Evolutionary conservation across 495 filamentous ascomycete genomes (phyloP).

Genomic region (Apiosordaria backusii): DNA sequence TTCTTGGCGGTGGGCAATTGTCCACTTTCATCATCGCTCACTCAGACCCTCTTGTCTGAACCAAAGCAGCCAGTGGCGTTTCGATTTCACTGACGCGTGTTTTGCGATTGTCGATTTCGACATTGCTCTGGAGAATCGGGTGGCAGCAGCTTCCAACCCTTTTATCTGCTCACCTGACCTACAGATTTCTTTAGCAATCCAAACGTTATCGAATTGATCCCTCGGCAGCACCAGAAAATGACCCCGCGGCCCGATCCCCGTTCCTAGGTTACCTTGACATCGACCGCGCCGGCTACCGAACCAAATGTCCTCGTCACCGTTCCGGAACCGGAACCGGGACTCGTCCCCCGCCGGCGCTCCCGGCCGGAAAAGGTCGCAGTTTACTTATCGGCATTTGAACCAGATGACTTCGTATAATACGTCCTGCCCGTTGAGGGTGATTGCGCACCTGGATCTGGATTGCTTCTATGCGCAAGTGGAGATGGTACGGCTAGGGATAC

Average conservation of each 20-base stretch:
- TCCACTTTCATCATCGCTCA: neutral
- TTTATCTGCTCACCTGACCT: too few relatives aligned
- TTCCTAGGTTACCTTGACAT: conserved; percentile 19
- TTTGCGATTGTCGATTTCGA: neutral
- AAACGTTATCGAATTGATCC: neutral
- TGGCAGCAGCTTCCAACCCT: neutral
- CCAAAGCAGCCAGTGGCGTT: neutral
- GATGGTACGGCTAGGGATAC: conserved; percentile 73
- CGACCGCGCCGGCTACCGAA: conserved; percentile 27
- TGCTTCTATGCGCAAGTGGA: conserved; percentile 98
- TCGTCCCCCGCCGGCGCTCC: conserved; percentile 39
- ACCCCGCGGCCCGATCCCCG: neutral
- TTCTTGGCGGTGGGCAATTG: neutral
- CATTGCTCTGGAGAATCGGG: neutral
- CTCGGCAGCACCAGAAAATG: neutral
- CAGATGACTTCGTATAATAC: conserved; percentile 68
- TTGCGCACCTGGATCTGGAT: conserved; percentile 93
- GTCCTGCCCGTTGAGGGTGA: conserved; percentile 74
- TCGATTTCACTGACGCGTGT: neutral
- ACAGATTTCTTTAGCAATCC: neutral
- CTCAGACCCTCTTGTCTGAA: too few relatives aligned
- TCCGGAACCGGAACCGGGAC: conserved; percentile 34
- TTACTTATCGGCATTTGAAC: conserved; percentile 78
- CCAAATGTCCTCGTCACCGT: conserved; percentile 16
- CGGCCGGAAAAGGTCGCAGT: conserved; percentile 59